These are phyloP conservation scores for Colletotrichum gloeosporioides DNA, from an alignment of 2,329 filamentous ascomycete genomes.

Conservation along the genomic window DNA sequence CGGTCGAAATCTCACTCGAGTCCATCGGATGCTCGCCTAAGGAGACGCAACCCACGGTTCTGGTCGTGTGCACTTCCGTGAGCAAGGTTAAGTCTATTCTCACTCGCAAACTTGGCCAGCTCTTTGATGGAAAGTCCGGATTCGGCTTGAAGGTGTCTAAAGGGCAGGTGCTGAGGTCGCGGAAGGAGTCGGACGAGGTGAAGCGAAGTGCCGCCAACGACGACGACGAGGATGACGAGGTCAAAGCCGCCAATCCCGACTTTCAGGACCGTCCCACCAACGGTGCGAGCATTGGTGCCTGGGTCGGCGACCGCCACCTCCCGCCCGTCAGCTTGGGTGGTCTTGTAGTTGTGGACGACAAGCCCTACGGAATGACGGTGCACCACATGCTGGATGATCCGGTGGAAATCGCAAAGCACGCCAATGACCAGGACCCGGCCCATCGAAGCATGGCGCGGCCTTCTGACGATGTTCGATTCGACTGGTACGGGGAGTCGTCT, in stretches of 20 bases:
- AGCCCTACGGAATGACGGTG: conserved; percentile 92
- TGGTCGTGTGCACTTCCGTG: conserved; percentile 79
- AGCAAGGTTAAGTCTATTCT: conserved; percentile 74
- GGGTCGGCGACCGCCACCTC: conserved; percentile 82
- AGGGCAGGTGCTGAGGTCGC: conserved; percentile 70
- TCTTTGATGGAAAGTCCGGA: conserved; percentile 67
- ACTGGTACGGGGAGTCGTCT: conserved; percentile 48
- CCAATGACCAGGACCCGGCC: conserved; percentile 23
- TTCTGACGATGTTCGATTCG: conserved; percentile 36
- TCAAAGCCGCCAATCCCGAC: conserved; percentile 67
- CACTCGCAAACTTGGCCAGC: conserved; percentile 67
- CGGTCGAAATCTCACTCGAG: conserved; percentile 78
- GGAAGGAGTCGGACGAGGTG: conserved; percentile 39
- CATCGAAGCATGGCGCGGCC: conserved; percentile 44
- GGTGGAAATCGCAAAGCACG: conserved; percentile 37
- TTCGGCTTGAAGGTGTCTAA: conserved; percentile 76
- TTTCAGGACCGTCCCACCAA: conserved; percentile 82
- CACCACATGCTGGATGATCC: conserved; percentile 92
- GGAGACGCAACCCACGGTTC: conserved; percentile 72
- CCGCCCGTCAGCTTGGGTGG: conserved; percentile 93
- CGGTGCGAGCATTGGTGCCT: conserved; percentile 92
- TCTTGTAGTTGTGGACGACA: conserved; percentile 82
- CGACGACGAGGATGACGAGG: conserved; percentile 39
- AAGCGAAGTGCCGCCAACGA: conserved; percentile 44
- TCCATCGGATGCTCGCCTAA: conserved; percentile 73